These are phyloP conservation scores for Geotrichum aggregatum DNA, from an alignment of 1,139 yeast species.

Conservation along the genomic window DNA sequence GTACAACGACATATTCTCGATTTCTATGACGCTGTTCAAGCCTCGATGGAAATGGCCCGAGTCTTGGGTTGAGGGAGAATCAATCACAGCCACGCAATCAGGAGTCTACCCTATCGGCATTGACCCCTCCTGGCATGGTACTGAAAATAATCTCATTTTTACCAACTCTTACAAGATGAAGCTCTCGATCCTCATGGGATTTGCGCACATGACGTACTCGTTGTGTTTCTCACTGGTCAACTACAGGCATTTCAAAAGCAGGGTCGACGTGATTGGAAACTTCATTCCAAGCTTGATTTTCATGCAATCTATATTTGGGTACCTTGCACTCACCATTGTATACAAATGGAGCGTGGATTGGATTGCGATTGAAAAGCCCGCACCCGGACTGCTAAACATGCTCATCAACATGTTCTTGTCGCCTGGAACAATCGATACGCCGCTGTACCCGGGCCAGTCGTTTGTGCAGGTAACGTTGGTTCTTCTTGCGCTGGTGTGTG, in stretches of 20 bases:
- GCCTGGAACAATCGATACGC: conserved; percentile 85
- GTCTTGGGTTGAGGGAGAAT: conserved; percentile 57
- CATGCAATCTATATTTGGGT: conserved; percentile 95
- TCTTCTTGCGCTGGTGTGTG: conserved; percentile 76
- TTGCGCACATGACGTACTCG: conserved; percentile 89
- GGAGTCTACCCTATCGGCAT: conserved; percentile 81
- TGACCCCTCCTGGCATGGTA: conserved; percentile 96
- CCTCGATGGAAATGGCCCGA: conserved; percentile 94
- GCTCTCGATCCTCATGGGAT: conserved; percentile 90
- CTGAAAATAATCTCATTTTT: conserved; percentile 85
- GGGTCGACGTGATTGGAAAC: conserved; percentile 85
- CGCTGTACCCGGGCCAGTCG: conserved; percentile 78
- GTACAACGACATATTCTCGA: conserved; percentile 90
- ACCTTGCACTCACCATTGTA: conserved; percentile 72
- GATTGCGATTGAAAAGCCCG: conserved; percentile 66
- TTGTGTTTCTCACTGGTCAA: conserved; percentile 80
- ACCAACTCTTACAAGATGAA: conserved; percentile 97
- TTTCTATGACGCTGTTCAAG: conserved; percentile 76
- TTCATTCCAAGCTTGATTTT: conserved; percentile 90
- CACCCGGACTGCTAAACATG: conserved; percentile 94
- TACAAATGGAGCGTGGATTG: conserved; percentile 96
- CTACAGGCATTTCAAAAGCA: conserved; percentile 64
- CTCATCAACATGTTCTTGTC: conserved; percentile 91
- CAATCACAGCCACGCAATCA: conserved; percentile 56
- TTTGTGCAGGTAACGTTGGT: conserved; percentile 71